These are phyloP conservation scores for Pythium phragmiticola DNA, from an alignment of 352 stramenopile species.

Conservation along the genomic window DNA sequence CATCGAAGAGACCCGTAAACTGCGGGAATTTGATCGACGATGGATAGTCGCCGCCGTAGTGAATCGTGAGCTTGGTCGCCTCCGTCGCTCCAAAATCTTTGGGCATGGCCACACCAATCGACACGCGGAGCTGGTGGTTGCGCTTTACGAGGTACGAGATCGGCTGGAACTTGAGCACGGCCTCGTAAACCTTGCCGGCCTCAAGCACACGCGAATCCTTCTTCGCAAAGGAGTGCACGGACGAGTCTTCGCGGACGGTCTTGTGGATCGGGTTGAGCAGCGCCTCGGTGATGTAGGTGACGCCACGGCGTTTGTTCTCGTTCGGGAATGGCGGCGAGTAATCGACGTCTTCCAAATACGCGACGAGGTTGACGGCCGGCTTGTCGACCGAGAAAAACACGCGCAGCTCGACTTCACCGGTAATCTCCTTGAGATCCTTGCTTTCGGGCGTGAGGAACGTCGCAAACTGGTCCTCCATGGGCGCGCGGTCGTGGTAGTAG, in stretches of 20 bases:
- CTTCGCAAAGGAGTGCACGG: slow-evolving; percentile 71
- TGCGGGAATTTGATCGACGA: slow-evolving; percentile 70
- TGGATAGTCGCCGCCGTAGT: slow-evolving; percentile 68
- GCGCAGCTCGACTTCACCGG: slow-evolving; percentile 66
- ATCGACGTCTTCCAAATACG: slow-evolving; percentile 80
- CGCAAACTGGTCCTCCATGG: slow-evolving; percentile 45
- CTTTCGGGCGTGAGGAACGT: slow-evolving; percentile 66
- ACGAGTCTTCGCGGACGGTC: slow-evolving; percentile 52
- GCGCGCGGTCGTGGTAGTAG: slow-evolving; percentile 78
- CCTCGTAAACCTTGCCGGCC: slow-evolving; percentile 69
- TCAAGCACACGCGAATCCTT: slow-evolving; percentile 57
- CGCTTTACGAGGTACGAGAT: slow-evolving; percentile 79
- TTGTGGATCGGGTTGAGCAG: slow-evolving; percentile 71
- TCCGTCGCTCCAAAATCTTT: slow-evolving; percentile 56
- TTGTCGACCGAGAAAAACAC: slow-evolving; percentile 81
- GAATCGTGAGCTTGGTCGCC: slow-evolving; percentile 66
- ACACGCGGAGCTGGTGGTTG: slow-evolving; percentile 73
- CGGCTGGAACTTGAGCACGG: slow-evolving; percentile 71
- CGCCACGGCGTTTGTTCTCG: slow-evolving; percentile 71
- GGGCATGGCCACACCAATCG: slow-evolving; percentile 54
- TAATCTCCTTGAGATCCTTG: slow-evolving; percentile 55
- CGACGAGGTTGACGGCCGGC: slow-evolving; percentile 61
- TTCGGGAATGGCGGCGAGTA: slow-evolving; percentile 70
- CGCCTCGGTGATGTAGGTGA: slow-evolving; percentile 83
- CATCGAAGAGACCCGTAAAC: slow-evolving; percentile 57